These are phyloP conservation scores for Salvia hispanica DNA, from an alignment of 257 asterid species.

Conservation along the genomic window DNA sequence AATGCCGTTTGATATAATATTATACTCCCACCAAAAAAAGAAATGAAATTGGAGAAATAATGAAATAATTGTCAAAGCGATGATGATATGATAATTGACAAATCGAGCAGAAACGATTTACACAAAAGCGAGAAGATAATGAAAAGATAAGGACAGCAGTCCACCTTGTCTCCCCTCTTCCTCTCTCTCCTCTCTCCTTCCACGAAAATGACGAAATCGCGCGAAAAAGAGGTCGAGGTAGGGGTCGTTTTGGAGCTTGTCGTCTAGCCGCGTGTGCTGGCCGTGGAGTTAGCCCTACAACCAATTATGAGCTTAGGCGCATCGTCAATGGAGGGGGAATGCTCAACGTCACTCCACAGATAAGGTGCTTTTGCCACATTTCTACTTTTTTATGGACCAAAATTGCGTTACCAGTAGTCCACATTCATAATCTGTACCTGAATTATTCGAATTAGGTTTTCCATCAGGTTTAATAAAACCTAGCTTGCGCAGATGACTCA, in stretches of 20 bases:
- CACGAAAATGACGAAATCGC: constrained; percentile 26
- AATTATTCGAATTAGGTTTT: not conserved
- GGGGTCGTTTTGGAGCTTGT: constrained; percentile 24
- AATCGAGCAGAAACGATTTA: constrained; percentile 26
- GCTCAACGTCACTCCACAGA: constrained; percentile 10
- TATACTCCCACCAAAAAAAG: too few relatives aligned
- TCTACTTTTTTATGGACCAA: constrained; percentile 10
- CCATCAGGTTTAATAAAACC: not conserved
- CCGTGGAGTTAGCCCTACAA: constrained; percentile 21
- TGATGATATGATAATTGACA: constrained; percentile 46
- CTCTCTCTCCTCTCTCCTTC: not conserved
- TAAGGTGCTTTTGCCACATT: constrained; percentile 18
- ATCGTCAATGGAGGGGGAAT: constrained; percentile 30
- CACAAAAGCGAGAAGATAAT: constrained; percentile 41
- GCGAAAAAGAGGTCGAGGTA: constrained; percentile 7
- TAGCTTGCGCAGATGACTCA: not conserved
- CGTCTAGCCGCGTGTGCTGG: constrained; percentile 15
- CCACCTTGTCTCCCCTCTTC: constrained; percentile 27
- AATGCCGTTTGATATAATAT: too few relatives aligned
- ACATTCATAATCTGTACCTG: not conserved
- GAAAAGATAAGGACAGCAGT: constrained; percentile 44
- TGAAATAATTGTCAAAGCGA: constrained; percentile 18
- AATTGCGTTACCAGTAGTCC: constrained; percentile 15
- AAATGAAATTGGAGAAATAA: not conserved
- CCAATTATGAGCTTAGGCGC: constrained; percentile 29